These are phyloP conservation scores for Ensete glaucum DNA, from an alignment of 176 grass and related monocot species.

Conservation along the genomic window DNA sequence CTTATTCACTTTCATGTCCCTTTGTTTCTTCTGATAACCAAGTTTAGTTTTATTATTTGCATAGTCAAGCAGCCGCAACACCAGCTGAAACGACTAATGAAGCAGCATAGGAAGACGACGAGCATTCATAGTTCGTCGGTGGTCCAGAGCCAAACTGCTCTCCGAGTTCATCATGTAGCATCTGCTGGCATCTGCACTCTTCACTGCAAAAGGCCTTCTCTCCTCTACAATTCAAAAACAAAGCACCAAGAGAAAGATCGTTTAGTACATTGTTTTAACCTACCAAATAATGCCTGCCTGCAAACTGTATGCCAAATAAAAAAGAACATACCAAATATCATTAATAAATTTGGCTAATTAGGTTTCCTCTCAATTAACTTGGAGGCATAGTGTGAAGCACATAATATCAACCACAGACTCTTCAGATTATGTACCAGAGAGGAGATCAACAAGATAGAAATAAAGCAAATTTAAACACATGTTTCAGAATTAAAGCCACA, in stretches of 20 bases:
- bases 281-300: not conserved
- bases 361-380: no score
- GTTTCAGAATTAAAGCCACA: no score
- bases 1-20: not conserved
- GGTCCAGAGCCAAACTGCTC: not conserved
- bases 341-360: not conserved
- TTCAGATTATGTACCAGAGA: no score
- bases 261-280: not conserved
- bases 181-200: slow-evolving; percentile 15
- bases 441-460: no score
- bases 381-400: no score
- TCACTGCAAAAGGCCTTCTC: slow-evolving; percentile 9
- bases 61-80: not conserved
- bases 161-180: not conserved
- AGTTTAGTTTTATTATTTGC: not conserved
- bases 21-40: not conserved
- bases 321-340: not conserved
- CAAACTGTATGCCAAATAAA: not conserved
- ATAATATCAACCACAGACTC: no score
- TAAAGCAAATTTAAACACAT: no score
- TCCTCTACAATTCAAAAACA: not conserved
- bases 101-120: not conserved
- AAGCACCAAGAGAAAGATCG: not conserved
- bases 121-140: not conserved
- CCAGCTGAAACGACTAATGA: not conserved